Base-by-base conservation (phyloP, 495 filamentous ascomycete species). In the Cudoniella acicularis region DNA sequence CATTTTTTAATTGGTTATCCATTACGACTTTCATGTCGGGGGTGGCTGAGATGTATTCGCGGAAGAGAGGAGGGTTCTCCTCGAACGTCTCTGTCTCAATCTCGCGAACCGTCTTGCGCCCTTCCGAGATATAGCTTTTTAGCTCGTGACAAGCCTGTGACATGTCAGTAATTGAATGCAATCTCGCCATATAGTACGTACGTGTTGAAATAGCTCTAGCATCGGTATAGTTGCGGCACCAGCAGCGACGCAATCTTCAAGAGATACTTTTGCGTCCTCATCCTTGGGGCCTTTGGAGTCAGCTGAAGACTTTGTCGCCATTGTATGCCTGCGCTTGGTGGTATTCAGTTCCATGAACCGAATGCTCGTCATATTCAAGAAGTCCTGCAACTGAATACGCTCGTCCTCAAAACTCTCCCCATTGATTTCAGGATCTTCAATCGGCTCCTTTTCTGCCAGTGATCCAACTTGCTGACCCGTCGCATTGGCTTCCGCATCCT, bases 1-100 rank as follows among this genome's bases (percentile, higher is more conserved):
- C 87, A 60, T 96, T 96, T 69, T 93, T 92, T 73, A 98, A 93
- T 69, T 98, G 94, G 59, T 89, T 92, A 72, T 98, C 93, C 87
- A 98, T 92, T 49, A 94, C 79, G 1, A 82, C 70, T 64, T 87
- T 88, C 60, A 96, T 79, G 50, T 94, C 88, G n/a, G 89, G 84
- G 4, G 89, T 78, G n/a, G 93, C 92, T 0, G 83, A 83, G 52
- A 93, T 82, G 66, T 98, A 98, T 73, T 97, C 95, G 43, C 83
- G 83, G 74, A 98, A 96, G 11, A 98, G 79, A 0, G 88, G 83
- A 6, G 95, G 94, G 65, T 96, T 96, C 21, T 96, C 90, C 41
- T 87, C 86, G 59, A 85, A 86, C 0, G 90, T 95, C 60, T 94
- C 89, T 0, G 78, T 82, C 71, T 97, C 95, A 57, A 98, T 95